A percentile compares a stretch with the other conserved stretches of the same genome.
phyloP scores from a whole-genome alignment of 2,329 filamentous ascomycete species.

The Aspergillus awamori region DNA sequence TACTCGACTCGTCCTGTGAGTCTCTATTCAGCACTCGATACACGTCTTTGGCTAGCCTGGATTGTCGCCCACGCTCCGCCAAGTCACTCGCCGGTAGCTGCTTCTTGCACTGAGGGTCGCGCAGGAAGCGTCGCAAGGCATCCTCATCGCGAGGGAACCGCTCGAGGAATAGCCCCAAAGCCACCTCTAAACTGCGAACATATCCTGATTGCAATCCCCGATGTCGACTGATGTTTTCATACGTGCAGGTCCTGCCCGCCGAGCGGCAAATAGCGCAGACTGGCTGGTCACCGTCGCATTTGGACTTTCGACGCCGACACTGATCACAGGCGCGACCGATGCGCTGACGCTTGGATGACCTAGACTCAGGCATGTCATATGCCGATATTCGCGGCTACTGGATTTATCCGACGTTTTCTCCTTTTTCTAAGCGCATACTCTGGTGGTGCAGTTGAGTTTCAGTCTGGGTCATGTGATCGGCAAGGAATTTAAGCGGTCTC shows the following conservation, averaged over 20 bases:
- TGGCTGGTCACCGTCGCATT: conserved; percentile 70
- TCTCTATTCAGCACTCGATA: background rate
- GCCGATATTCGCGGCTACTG: background rate
- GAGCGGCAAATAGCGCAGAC: conserved; percentile 63
- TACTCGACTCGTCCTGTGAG: background rate
- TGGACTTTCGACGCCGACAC: conserved; percentile 67
- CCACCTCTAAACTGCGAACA: conserved; percentile 68
- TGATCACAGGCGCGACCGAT: conserved; percentile 62
- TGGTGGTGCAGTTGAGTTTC: background rate
- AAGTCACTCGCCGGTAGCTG: conserved; percentile 36
- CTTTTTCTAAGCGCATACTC: too few relatives aligned
- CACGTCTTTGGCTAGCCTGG: conserved; percentile 8
- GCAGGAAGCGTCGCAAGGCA: background rate
- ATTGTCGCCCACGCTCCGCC: conserved; percentile 4
- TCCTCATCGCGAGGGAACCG: background rate
- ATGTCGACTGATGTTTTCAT: conserved; percentile 36
- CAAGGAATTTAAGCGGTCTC: background rate
- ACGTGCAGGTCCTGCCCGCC: conserved; percentile 22
- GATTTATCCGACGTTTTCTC: too few relatives aligned
- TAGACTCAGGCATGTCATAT: background rate
- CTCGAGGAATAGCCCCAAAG: conserved; percentile 55
- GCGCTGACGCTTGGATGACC: conserved; percentile 17
- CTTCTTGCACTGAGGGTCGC: background rate
- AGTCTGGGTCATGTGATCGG: conserved; percentile 1
- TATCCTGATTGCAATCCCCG: conserved; percentile 75